Evolutionary conservation across 208 protist species (phyloP), one percentile per base, ranked within the genome.

Genomic region (Leishmania turanica): DNA sequence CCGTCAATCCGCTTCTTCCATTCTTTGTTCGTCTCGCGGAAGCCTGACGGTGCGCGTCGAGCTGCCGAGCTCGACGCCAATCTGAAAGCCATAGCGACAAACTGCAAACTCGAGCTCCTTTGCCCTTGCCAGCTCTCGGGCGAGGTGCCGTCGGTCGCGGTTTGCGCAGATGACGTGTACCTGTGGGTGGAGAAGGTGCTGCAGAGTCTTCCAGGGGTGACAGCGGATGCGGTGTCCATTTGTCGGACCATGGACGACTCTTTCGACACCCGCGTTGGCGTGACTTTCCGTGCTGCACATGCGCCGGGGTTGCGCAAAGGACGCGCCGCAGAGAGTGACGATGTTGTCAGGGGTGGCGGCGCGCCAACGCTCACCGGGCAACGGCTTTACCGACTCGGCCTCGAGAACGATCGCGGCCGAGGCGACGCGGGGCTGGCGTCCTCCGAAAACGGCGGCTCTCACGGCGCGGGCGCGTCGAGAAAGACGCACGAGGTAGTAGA

Each of bases 141-240:
- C 21, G 80, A 86, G 42, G 56, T 86, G 13, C 69, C 64, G 19
- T 78, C 80, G 37, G 81, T 92, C 11, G 89, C 89, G 0, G 37
- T 60, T n/a, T 66, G 45, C 62, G 84, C 71, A 9, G 75, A 78
- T 62, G 87, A 90, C 47, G 75, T 89, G 15, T 78, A 77, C 34
- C 62, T 42, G 17, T 93, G 89, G 89, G 31, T 80, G 1, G 86
- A 89, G 69, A 74, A 74, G n/a, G 85, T 91, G 42, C 83, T 93
- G 42, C 83, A 86, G 56, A 85, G 58, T 56, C 62, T 91, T 34
- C 89, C 87, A 15, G 89, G 89, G 37, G 81, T 90, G 34, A 89
- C 82, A 7, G 79, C 81, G 19, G 68, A 83, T 66, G 69, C 75
- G 15, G 70, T 78, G 1, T n/a, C n/a, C 7, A 93, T 93, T 60